Evolutionary conservation across 1,139 yeast species (phyloP).

Genomic region (Yamadazyma blattariae): DNA sequence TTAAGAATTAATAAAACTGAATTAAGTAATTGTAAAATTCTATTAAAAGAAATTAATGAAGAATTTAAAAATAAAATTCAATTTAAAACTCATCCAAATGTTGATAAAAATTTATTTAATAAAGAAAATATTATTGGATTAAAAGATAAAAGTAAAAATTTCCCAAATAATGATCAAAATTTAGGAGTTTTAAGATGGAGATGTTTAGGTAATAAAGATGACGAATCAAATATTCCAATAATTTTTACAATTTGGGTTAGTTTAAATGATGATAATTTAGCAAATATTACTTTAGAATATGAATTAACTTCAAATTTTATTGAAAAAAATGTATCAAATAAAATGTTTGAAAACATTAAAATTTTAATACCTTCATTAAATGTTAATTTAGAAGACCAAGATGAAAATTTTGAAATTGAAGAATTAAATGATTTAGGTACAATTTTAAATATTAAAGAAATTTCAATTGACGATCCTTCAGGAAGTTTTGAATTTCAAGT

Average conservation of each 20-base stretch:
- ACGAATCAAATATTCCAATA: slow-evolving; percentile 62
- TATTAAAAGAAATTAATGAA: slow-evolving; percentile 49
- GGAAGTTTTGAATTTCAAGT: slow-evolving; percentile 83
- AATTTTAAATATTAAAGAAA: slow-evolving; percentile 48
- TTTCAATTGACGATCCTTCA: slow-evolving; percentile 49
- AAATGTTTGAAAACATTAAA: slow-evolving; percentile 52
- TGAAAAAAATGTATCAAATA: slow-evolving; percentile 21
- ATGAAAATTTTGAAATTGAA: slow-evolving; percentile 44
- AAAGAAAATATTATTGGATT: slow-evolving; percentile 60
- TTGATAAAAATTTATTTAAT: slow-evolving; percentile 72
- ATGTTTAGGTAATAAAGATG: slow-evolving; percentile 52
- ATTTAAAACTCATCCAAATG: slow-evolving; percentile 94
- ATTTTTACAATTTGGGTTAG: slow-evolving; percentile 84
- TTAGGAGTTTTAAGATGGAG: slow-evolving; percentile 93
- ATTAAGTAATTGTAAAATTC: slow-evolving; percentile 62
- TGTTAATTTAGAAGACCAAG: slow-evolving; percentile 54
- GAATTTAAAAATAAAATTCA: slow-evolving; percentile 46
- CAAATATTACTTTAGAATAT: slow-evolving; percentile 84
- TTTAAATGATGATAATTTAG: slow-evolving; percentile 53
- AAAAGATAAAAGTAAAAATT: slow-evolving; percentile 73
- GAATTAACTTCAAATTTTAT: slow-evolving; percentile 54
- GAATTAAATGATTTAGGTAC: slow-evolving; percentile 50
- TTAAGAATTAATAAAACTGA: slow-evolving; percentile 76
- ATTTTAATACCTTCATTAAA: slow-evolving; percentile 64
- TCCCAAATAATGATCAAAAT: slow-evolving; percentile 89